A percentile compares a stretch with the other conserved stretches of the same genome.
Conservation (phyloP, 2,329 filamentous ascomycete species). For the Elsinoe arachidis region DNA sequence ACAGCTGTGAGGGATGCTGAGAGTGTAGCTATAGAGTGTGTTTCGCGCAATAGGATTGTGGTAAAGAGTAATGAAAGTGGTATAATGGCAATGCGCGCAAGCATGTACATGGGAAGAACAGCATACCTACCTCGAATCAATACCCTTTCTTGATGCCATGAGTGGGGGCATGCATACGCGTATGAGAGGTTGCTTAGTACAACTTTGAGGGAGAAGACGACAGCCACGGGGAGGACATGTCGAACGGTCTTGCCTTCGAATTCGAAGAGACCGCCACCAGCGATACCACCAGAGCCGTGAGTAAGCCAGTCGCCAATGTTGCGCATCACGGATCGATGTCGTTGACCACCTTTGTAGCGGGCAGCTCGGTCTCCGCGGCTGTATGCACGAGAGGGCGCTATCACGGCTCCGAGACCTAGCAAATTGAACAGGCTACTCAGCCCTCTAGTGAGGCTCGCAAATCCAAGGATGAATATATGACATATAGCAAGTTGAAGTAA, state of each 20-base stretch:
- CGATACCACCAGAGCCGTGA: conserved; percentile 40
- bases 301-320: conserved; percentile 29
- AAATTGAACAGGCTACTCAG: conserved; percentile 34
- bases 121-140: conserved; percentile 34
- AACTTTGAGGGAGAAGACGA: conserved; percentile 44
- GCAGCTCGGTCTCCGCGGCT: conserved; percentile 12
- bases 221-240: conserved; percentile 40
- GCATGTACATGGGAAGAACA: conserved; percentile 43
- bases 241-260: conserved; percentile 41
- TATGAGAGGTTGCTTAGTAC: conserved; percentile 47
- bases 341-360: conserved; percentile 20
- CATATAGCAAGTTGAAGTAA: conserved; percentile 44
- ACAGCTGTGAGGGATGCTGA: conserved; percentile 44
- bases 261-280: conserved; percentile 47
- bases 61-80: conserved; percentile 43
- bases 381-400: conserved; percentile 33
- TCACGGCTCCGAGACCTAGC: conserved; percentile 36
- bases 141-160: neutral
- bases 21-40: conserved; percentile 40
- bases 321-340: conserved; percentile 17
- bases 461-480: conserved; percentile 40
- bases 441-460: conserved; percentile 41
- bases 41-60: conserved; percentile 37
- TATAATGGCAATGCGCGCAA: conserved; percentile 44
- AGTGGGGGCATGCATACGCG: conserved; percentile 31